A percentile compares a stretch with the other conserved stretches of the same genome.
These are phyloP conservation scores for Colletotrichum tropicicola DNA, from an alignment of 2,329 filamentous ascomycete species.

Conservation along the genomic window DNA sequence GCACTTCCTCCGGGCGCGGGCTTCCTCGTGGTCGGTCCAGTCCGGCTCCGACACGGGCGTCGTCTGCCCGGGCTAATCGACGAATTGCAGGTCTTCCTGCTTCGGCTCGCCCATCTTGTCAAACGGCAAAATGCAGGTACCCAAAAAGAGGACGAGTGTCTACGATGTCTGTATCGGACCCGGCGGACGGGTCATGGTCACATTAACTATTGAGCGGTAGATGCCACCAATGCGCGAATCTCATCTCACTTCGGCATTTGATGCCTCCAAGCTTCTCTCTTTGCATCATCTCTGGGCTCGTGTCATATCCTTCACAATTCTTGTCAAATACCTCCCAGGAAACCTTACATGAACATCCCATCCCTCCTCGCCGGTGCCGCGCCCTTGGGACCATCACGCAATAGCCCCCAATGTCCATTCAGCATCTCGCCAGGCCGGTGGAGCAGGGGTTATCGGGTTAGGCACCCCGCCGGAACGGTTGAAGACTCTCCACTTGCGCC, in stretches of 20 bases:
- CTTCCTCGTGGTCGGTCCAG: conserved; percentile 30
- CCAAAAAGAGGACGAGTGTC: not conserved
- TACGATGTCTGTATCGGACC: too few species aligned
- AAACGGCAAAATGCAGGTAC: not conserved
- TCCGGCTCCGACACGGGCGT: conserved; percentile 4
- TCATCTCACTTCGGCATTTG: conserved; percentile 15
- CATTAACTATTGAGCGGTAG: not conserved
- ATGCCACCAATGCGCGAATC: not conserved
- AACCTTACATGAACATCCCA: not conserved
- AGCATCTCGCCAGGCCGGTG: not conserved
- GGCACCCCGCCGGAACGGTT: not conserved
- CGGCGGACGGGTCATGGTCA: not conserved
- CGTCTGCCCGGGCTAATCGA: not conserved
- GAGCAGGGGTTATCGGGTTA: not conserved
- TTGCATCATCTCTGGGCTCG: conserved; percentile 12
- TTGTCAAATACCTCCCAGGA: too few species aligned
- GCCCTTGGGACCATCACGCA: conserved; percentile 19
- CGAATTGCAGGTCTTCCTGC: not conserved
- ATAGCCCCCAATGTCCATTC: not conserved
- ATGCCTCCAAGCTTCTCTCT: not conserved
- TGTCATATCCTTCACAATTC: not conserved
- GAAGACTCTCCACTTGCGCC: not conserved
- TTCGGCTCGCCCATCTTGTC: not conserved
- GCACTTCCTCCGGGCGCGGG: conserved; percentile 31
- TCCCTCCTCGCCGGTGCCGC: not conserved